Conservation (phyloP, 495 filamentous ascomycete species). For the Xylaria nigripes region DNA sequence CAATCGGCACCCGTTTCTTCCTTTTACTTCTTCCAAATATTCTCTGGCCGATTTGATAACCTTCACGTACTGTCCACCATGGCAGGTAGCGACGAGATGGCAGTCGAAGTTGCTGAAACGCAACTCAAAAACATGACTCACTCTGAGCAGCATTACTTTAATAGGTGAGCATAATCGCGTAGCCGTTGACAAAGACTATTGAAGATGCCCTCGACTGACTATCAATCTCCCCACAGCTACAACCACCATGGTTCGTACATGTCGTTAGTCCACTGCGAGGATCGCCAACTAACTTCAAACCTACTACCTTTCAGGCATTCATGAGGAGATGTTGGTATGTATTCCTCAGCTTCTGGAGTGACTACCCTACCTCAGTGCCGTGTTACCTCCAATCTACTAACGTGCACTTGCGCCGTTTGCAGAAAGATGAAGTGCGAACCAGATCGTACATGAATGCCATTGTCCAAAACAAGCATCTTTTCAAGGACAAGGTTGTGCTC, state of each 20-base stretch:
- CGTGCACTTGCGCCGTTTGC: slow-evolving; percentile 8
- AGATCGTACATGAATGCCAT: slow-evolving; percentile 94
- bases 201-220: slow-evolving; percentile 17
- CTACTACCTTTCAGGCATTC: slow-evolving; percentile 57
- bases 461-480: slow-evolving; percentile 85
- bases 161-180: slow-evolving; percentile 55
- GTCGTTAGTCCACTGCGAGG: slow-evolving; percentile 1
- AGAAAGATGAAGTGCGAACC: slow-evolving; percentile 98
- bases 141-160: slow-evolving; percentile 94
- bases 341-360: slow-evolving; percentile 5
- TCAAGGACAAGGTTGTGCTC: slow-evolving; percentile 82
- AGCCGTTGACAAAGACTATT: neutral
- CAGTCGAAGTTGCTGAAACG: slow-evolving; percentile 43
- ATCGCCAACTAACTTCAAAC: slow-evolving; percentile 24
- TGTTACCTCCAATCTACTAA: slow-evolving; percentile 10
- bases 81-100: slow-evolving; percentile 32
- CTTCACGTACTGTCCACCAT: slow-evolving; percentile 18
- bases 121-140: slow-evolving; percentile 61
- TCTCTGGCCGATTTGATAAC: neutral
- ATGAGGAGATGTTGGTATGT: slow-evolving; percentile 97
- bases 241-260: slow-evolving; percentile 79
- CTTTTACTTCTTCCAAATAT: slow-evolving; percentile 1
- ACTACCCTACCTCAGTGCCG: slow-evolving; percentile 7
- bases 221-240: slow-evolving; percentile 50
- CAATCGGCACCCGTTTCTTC: slow-evolving; percentile 10